A percentile compares a stretch with the other conserved stretches of the same genome.
phyloP scores from a whole-genome alignment of 768 basidiomycete genomes.

The Punctularia strigosozonata region DNA sequence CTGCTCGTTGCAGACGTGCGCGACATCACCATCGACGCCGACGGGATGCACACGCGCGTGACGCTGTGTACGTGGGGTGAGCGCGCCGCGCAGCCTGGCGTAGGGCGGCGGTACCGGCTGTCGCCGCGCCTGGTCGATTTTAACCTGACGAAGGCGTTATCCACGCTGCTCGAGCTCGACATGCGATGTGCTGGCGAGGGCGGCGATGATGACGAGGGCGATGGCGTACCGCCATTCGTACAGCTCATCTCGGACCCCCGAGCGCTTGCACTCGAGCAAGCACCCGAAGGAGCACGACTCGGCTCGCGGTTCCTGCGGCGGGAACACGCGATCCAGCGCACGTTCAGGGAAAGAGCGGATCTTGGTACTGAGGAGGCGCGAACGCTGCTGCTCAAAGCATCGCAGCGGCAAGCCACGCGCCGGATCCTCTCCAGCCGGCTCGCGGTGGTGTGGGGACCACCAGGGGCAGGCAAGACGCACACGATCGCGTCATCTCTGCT shows the following conservation, averaged over 20 bases:
- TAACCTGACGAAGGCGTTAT: conserved; percentile 34
- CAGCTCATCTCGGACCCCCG: conserved; percentile 32
- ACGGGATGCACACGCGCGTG: conserved; percentile 22
- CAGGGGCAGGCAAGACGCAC: conserved; percentile 43
- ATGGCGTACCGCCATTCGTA: conserved; percentile 21
- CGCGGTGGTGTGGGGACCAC: conserved; percentile 40
- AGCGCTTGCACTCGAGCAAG: conserved; percentile 20
- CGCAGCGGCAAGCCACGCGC: conserved; percentile 32
- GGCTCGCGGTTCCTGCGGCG: conserved; percentile 22
- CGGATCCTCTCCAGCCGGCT: conserved; percentile 31
- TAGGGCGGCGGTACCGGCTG: conserved; percentile 28
- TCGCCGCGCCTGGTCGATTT: conserved; percentile 42
- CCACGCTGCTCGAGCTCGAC: conserved; percentile 34
- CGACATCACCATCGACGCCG: conserved; percentile 25
- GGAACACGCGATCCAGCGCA: conserved; percentile 26
- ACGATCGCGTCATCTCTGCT: conserved; percentile 35
- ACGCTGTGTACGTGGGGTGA: conserved; percentile 26
- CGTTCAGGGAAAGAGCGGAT: conserved; percentile 26
- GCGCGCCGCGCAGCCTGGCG: conserved; percentile 14
- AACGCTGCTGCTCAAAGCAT: conserved; percentile 30
- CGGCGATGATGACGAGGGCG: conserved; percentile 10
- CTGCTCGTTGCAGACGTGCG: conserved; percentile 29
- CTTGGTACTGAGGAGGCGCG: conserved; percentile 23
- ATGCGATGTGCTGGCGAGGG: conserved; percentile 17
- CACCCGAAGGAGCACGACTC: too few species aligned